Evolutionary conservation across 441 rosid species (phyloP).

Genomic region (Populus hybrid): DNA sequence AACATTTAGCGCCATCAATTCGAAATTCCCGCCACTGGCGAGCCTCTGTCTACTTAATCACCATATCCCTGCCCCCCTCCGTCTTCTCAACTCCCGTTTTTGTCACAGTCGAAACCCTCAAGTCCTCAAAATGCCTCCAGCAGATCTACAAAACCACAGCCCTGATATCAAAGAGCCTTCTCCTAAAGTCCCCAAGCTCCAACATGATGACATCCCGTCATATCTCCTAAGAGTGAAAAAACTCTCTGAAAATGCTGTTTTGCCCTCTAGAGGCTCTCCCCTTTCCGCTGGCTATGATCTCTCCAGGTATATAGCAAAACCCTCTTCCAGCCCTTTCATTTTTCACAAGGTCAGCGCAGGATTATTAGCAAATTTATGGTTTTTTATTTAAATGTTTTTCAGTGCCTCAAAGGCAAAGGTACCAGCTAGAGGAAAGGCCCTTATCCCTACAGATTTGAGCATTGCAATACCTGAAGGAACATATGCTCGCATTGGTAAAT

Average conservation of each 20-base stretch:
- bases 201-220: constrained; percentile 25
- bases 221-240: constrained; percentile 57
- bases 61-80: neutral
- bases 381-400: neutral
- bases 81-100: neutral
- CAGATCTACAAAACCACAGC: constrained; percentile 17
- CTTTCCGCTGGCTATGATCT: constrained; percentile 90
- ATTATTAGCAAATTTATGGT: neutral
- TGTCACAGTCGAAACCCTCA: neutral
- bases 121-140: constrained; percentile 11
- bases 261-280: constrained; percentile 69
- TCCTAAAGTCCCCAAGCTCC: constrained; percentile 49
- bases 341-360: neutral
- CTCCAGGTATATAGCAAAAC: constrained; percentile 40
- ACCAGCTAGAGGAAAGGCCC: constrained; percentile 80
- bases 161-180: constrained; percentile 37
- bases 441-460: constrained; percentile 75
- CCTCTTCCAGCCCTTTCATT: neutral
- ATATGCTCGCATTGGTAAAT: constrained; percentile 75
- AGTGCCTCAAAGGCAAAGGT: constrained; percentile 62
- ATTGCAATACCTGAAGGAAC: constrained; percentile 76
- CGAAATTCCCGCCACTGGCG: neutral
- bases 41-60: constrained; percentile 10
- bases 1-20: constrained; percentile 30
- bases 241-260: constrained; percentile 71